Evolutionary conservation across 345 rosid genomes (phyloP), one percentile per base, ranked within the genome.

Genomic region (Brassica rapa): DNA sequence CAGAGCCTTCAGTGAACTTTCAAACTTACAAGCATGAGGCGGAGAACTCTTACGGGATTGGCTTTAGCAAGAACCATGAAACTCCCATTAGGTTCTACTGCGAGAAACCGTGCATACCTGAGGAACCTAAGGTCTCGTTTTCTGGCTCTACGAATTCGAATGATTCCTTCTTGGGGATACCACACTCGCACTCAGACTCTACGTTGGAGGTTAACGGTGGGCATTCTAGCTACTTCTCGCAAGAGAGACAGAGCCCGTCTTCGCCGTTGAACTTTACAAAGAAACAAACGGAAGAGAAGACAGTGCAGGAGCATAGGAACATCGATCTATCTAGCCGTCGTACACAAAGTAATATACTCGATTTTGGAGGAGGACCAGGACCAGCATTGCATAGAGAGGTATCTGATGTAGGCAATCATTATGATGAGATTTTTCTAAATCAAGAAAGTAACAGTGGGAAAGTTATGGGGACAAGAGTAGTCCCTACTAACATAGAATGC

Each of bases 131-230:
- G 51, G 82, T 56, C 46, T 68, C 84, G 19, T 73, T 82, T n/a
- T 77, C 87, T 61, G 90, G 79, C 46, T 85, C 90, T 60, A 68
- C 76, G 11, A 87, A 83, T 66, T 84, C 85, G 61, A 77, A 68
- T 66, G 85, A 83, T 59, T 85, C 86, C 73, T 80, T 68, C 35
- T 81, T 73, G 57, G 85, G 88, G 21, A 77, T 89, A 51, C 56
- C 87, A 2, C 90, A 86, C 81, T 89, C 88, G 37, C 86, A 83
- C 83, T 89, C 91, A 67, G 91, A 89, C 83, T 86, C 90, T 46
- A 89, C 86, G 57, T 77, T 89, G 60, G 88, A 87, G 24, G 85
- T 85, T 64, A 77, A 72, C 69, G 88, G 86, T 81, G 86, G 82
- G 23, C 76, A 67, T 32, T 82, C 85, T 23, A 83, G 78, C 71